Evolutionary conservation across 495 filamentous ascomycete species (phyloP), one percentile per base, ranked within the genome.

Genomic region (Penicillium paradoxum): DNA sequence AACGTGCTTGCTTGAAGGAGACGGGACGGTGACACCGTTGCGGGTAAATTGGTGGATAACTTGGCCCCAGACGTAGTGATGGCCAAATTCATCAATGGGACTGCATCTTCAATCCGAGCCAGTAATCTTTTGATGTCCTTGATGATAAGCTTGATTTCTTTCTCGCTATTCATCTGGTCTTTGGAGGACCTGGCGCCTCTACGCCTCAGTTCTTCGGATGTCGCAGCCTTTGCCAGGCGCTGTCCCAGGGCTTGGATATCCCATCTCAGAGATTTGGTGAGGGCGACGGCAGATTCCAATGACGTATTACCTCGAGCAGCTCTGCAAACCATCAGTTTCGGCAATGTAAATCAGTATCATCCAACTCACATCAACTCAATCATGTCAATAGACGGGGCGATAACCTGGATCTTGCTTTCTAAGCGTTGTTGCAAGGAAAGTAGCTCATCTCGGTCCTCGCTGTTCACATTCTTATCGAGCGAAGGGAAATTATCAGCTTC

Each of bases 251-350:
- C 73, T 57, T 96, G 85, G 36, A 99, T 96, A 27, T 96, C 90
- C 68, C 83, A 84, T 40, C 92, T 83, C n/a, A 99, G 76, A 29
- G 83, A 79, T 64, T 92, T 93, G 14, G 92, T 95, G 18, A 95
- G 80, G 9, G 82, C 83, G 8, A 95, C 84, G 1, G 95, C 92
- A 19, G 89, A 90, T 63, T 97, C 91, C 3, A 99, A 78, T 46
- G 91, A 88, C 0, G 90, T 90, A 63, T 99, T 97, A n/a, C 95
- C 95, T 58, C 95, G 83, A 5, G 90, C 89, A 56, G 91, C 89
- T 57, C 87, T 91, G 48, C 3, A 13, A 9, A 9, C 34, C 45
- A 21, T 57, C 7, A 63, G 58, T 29, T 47, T 21, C 46, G 32
- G 0, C 1, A 5, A 33, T 41, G 0, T n/a, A n/a, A 34, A 13